These are phyloP conservation scores for Phytophthora vignae DNA, from an alignment of 352 stramenopile species.

Conservation along the genomic window DNA sequence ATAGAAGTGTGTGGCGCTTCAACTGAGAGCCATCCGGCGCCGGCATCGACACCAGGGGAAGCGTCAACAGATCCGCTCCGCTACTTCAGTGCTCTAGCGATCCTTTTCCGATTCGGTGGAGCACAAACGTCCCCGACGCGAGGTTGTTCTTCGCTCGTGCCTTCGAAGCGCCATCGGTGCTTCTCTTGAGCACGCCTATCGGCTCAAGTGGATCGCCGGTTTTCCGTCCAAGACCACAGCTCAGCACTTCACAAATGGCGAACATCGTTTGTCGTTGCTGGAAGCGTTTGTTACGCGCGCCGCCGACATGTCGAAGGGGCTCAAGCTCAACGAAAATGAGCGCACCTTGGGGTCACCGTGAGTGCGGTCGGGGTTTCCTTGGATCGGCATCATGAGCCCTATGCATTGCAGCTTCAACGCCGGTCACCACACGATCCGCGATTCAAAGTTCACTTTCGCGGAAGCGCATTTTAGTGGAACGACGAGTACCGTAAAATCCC, in stretches of 20 bases:
- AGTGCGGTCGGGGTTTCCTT: background rate
- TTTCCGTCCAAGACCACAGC: background rate
- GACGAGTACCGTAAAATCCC: constrained; percentile 11
- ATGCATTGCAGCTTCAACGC: constrained; percentile 1
- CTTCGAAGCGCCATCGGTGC: background rate
- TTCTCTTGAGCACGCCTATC: constrained; percentile 9
- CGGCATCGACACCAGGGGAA: constrained; percentile 2
- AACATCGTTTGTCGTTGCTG: background rate
- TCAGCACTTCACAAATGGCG: background rate
- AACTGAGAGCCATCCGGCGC: constrained; percentile 10
- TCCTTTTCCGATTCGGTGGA: background rate
- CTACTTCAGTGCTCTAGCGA: background rate
- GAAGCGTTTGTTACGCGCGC: constrained; percentile 6
- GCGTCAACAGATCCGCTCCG: background rate
- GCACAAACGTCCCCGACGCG: background rate
- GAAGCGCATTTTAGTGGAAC: background rate
- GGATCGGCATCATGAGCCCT: constrained; percentile 8
- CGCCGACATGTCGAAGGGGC: constrained; percentile 14
- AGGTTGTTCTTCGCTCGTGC: background rate
- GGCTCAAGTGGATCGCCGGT: background rate
- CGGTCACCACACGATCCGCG: constrained; percentile 2
- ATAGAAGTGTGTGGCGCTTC: background rate
- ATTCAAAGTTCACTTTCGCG: constrained; percentile 24
- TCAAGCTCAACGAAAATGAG: background rate
- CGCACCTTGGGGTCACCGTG: background rate